Percentiles rank a stretch among this genome's conserved stretches.
These are phyloP conservation scores for Termitomyces heimii DNA, from an alignment of 768 basidiomycete species.

Conservation along the genomic window DNA sequence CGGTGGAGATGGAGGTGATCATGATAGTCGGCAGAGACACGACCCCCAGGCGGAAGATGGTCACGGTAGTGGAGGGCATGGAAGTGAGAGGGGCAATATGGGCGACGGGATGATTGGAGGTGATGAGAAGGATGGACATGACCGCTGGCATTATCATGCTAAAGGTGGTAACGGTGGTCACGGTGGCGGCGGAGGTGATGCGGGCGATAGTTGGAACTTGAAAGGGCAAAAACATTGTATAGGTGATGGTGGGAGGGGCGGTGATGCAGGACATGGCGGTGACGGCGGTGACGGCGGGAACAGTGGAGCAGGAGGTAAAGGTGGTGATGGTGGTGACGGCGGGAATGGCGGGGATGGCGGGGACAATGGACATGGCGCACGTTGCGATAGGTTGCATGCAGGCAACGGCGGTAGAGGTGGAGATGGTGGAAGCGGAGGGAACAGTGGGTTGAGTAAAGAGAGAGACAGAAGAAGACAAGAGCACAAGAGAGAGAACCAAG, in stretches of 20 bases:
- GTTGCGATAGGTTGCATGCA: not conserved
- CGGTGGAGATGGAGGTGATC: not conserved
- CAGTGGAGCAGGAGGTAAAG: not conserved
- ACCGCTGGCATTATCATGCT: not conserved
- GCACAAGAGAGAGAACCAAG: not conserved
- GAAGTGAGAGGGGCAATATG: not conserved
- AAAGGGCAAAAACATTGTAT: not conserved
- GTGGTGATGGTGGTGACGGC: not conserved
- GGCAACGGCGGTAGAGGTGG: slow-evolving; percentile 1
- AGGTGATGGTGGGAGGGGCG: not conserved
- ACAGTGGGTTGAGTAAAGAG: not conserved
- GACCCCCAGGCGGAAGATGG: not conserved
- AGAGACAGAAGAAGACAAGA: not conserved
- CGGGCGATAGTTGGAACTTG: not conserved
- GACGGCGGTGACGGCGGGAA: slow-evolving; percentile 1
- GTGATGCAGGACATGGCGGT: slow-evolving; percentile 1
- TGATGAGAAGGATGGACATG: not conserved
- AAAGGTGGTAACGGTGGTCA: slow-evolving; percentile 1
- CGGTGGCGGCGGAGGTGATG: slow-evolving; percentile 3
- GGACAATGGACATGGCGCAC: not conserved
- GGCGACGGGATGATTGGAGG: not conserved
- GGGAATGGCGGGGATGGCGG: not conserved
- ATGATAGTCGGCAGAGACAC: not conserved
- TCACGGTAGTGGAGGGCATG: not conserved
- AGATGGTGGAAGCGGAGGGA: not conserved